Percentiles rank a stretch among this genome's conserved stretches.
These are phyloP conservation scores for Mortierella sp. DNA, from an alignment of 371 early-diverging fungal genomes.

Conservation along the genomic window DNA sequence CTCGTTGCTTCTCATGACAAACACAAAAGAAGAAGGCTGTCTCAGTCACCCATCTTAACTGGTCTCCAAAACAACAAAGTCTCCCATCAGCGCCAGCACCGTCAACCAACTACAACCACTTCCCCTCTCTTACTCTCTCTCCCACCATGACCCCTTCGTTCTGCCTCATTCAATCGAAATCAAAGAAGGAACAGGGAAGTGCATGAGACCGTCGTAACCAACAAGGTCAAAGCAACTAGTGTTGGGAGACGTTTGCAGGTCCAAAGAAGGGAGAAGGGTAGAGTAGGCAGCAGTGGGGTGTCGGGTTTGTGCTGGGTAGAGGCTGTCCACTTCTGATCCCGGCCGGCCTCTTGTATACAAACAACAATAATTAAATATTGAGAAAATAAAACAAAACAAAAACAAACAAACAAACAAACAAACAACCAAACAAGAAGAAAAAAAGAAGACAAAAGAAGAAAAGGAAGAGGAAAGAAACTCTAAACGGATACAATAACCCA, in stretches of 20 bases:
- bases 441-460: background rate
- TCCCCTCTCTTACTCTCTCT: background rate
- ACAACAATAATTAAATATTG: background rate
- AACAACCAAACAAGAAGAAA: background rate
- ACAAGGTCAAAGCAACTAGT: background rate
- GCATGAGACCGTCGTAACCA: background rate
- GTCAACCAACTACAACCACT: background rate
- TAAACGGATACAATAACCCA: slow-evolving; percentile 1
- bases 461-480: slow-evolving; percentile 3
- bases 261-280: background rate
- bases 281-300: background rate
- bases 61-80: background rate
- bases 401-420: background rate
- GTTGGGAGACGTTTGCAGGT: background rate
- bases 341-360: background rate
- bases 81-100: background rate
- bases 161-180: slow-evolving; percentile 1
- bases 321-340: background rate
- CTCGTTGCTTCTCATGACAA: background rate
- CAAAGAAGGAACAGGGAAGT: background rate
- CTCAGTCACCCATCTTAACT: background rate
- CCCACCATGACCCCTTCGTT: background rate
- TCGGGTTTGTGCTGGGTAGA: background rate
- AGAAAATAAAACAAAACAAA: background rate
- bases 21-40: background rate